These are phyloP conservation scores for Xylaria sp. DNA, from an alignment of 495 filamentous ascomycete genomes.

Conservation along the genomic window DNA sequence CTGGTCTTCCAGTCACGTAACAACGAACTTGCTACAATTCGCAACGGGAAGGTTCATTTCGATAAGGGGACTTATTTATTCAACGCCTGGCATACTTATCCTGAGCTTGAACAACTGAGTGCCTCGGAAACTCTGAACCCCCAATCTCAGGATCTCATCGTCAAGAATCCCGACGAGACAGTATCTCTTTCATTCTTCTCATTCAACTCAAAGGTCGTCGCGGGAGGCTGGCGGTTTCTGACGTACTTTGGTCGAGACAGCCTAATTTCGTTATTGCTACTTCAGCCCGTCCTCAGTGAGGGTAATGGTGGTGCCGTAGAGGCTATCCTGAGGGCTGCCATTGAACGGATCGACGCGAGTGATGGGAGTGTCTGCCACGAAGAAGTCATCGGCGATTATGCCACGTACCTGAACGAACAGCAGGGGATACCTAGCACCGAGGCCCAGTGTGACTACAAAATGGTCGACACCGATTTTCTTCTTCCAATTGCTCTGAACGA, in stretches of 20 bases:
- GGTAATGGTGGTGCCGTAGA: conserved; percentile 64
- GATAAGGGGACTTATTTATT: conserved; percentile 61
- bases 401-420: conserved; percentile 64
- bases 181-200: conserved; percentile 67
- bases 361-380: conserved; percentile 70
- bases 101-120: conserved; percentile 62
- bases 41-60: conserved; percentile 55
- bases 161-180: conserved; percentile 52
- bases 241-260: conserved; percentile 73
- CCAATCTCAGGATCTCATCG: conserved; percentile 52
- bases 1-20: conserved; percentile 52
- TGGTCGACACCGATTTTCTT: conserved; percentile 72
- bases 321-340: conserved; percentile 64
- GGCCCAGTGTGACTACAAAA: conserved; percentile 65
- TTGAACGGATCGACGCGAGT: conserved; percentile 64
- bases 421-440: conserved; percentile 59
- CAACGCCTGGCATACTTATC: conserved; percentile 66
- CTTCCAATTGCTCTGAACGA: conserved; percentile 63
- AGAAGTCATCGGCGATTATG: conserved; percentile 72
- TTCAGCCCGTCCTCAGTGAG: conserved; percentile 64
- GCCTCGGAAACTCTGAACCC: conserved; percentile 57
- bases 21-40: conserved; percentile 39
- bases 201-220: conserved; percentile 66
- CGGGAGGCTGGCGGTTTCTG: conserved; percentile 71
- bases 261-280: conserved; percentile 64